Percentiles rank a stretch among this genome's conserved stretches.
These are phyloP conservation scores for Leccinum fibrillosum DNA, from an alignment of 768 basidiomycete species.

Conservation along the genomic window DNA sequence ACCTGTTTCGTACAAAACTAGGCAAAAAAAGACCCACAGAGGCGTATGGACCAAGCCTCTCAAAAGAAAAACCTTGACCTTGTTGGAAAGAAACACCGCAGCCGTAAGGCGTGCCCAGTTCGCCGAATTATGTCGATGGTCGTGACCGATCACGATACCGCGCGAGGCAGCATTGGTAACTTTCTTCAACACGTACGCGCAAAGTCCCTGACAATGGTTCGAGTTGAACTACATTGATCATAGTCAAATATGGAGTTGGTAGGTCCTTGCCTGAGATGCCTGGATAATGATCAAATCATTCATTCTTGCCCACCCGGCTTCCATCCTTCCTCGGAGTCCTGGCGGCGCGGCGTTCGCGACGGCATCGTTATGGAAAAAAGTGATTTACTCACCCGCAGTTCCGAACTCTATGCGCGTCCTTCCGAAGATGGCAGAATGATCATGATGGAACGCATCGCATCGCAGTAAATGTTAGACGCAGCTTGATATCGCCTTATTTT, in stretches of 20 bases:
- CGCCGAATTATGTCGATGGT: slow-evolving; percentile 79
- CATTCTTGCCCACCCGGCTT: slow-evolving; percentile 89
- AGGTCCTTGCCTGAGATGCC: slow-evolving; percentile 61
- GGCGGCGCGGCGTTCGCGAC: slow-evolving; percentile 22
- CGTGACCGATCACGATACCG: slow-evolving; percentile 83
- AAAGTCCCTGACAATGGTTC: slow-evolving; percentile 55
- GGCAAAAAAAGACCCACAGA: slow-evolving; percentile 42
- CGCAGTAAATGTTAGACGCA: background rate
- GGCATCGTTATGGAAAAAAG: background rate
- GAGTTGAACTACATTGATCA: background rate
- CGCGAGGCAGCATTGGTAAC: slow-evolving; percentile 50
- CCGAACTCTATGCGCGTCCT: slow-evolving; percentile 82
- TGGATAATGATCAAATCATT: slow-evolving; percentile 84
- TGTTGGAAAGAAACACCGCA: slow-evolving; percentile 58
- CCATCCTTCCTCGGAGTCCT: slow-evolving; percentile 79
- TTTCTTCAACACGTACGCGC: slow-evolving; percentile 60
- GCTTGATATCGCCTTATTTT: background rate
- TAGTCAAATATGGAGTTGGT: background rate
- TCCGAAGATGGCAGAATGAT: background rate
- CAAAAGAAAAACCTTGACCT: slow-evolving; percentile 67
- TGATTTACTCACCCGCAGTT: slow-evolving; percentile 60
- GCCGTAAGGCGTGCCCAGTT: slow-evolving; percentile 78
- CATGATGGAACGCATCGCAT: background rate
- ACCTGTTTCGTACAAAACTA: background rate
- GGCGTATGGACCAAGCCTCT: slow-evolving; percentile 77